Percentiles rank a stretch among this genome's conserved stretches.
Conservation (phyloP, 768 basidiomycete species). For the Serendipita vermifera region DNA sequence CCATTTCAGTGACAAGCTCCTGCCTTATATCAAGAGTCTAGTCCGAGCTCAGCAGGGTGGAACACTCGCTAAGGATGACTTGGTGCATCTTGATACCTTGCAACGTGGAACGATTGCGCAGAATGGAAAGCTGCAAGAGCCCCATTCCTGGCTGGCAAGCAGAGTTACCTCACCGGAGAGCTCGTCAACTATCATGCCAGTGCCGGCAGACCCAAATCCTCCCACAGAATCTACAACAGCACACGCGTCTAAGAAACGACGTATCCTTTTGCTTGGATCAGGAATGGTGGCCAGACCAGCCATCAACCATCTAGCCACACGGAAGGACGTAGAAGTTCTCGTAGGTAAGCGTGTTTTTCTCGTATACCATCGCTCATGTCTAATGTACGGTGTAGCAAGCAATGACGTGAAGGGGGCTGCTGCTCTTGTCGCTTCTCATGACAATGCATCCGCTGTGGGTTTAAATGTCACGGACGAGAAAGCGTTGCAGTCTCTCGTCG, state of each 20-base stretch:
- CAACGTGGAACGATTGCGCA: conserved; percentile 58
- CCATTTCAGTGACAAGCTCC: conserved; percentile 55
- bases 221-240: neutral
- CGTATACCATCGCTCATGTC: conserved; percentile 6
- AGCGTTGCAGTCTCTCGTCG: conserved; percentile 40
- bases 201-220: conserved; percentile 24
- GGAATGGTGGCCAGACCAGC: conserved; percentile 95
- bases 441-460: conserved; percentile 41
- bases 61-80: conserved; percentile 16
- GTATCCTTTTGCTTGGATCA: conserved; percentile 69
- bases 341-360: conserved; percentile 48
- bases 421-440: conserved; percentile 27
- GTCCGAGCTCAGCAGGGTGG: conserved; percentile 31
- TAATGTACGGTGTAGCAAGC: conserved; percentile 39
- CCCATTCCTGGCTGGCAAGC: conserved; percentile 46
- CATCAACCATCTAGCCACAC: conserved; percentile 54
- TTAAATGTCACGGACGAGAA: conserved; percentile 45
- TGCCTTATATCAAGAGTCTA: conserved; percentile 53
- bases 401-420: conserved; percentile 52
- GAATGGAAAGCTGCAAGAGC: conserved; percentile 38
- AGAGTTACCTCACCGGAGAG: too few relatives aligned
- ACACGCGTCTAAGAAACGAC: conserved; percentile 31
- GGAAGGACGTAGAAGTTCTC: conserved; percentile 51
- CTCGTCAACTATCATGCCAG: neutral
- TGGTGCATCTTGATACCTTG: conserved; percentile 33